Base-by-base conservation (phyloP, 2,329 filamentous ascomycete species). In the Aaosphaeria pasadenensis region DNA sequence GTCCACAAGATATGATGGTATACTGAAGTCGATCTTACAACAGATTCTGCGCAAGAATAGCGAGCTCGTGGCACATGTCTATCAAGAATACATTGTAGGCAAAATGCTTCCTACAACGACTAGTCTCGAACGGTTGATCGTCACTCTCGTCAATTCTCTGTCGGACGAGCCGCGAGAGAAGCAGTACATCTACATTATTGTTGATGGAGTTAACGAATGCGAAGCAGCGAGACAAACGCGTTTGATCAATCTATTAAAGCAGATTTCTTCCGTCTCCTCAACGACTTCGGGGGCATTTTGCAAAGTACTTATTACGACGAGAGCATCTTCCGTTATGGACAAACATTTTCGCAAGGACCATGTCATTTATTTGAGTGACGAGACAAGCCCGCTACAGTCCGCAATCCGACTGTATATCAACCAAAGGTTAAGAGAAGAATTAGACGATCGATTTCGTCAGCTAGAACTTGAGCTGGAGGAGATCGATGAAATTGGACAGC, bases 181-280 rank as follows among this genome's bases (percentile, higher is more conserved):
- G 1, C 31, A 48, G 6, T 51, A 51, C 9, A 31, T 57, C 7
- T 60, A 56, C 36, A 52, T 67, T 6, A 45, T 67, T 7, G 33
- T 67, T 28, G 64, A 67, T 46, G 61, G 64, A 3, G 28, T 65
- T 6, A 60, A 67, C 30, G 64, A 67, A 51, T 62, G 53, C 32
- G 48, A 54, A 11, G 28, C 44, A 9, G 43, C 47, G 7, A 53
- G 54, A 24, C 57, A 62, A 36, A 42, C 44, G n/a, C 44, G 53
- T 29, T 39, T 65, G 7, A 31, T 64, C 24, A 45, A 47, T 11
- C 53, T 62, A 11, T n/a, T 60, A 1, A 33, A 47, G 11, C 45
- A 49, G 7, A 40, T 57, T 6, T 13, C 48, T n/a, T 47, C 47
- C 5, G 39, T 39, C 44, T 11, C 42, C 24, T 30, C 41, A 39